Conservation (phyloP, 768 basidiomycete species). For the Suillus luteus region DNA sequence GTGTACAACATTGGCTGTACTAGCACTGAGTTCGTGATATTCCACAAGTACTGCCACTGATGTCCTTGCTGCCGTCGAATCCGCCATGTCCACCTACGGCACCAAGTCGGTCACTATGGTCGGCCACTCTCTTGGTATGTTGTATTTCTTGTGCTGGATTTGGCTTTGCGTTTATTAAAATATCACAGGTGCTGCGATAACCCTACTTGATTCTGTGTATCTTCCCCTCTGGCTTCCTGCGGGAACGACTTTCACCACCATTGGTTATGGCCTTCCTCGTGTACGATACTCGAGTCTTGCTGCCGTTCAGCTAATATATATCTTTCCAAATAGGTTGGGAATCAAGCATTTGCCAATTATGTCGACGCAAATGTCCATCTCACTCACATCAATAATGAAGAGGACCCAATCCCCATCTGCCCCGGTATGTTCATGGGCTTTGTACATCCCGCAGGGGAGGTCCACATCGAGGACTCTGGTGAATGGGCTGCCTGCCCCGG, state of each 20-base stretch:
- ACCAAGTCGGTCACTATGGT: constrained; percentile 45
- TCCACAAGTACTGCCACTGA: constrained; percentile 38
- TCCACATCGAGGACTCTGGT: constrained; percentile 45
- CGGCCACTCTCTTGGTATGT: constrained; percentile 44
- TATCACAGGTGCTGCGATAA: constrained; percentile 36
- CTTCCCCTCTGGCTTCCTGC: constrained; percentile 40
- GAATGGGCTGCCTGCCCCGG: constrained; percentile 60
- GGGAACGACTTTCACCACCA: constrained; percentile 33
- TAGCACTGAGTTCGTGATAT: neutral
- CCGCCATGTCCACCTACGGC: constrained; percentile 37
- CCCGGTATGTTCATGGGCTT: constrained; percentile 41
- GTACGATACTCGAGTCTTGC: constrained; percentile 19
- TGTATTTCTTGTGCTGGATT: neutral
- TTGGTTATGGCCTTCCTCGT: constrained; percentile 40
- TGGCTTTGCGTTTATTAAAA: neutral
- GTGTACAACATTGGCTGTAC: constrained; percentile 15
- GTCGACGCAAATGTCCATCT: constrained; percentile 48
- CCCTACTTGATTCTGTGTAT: constrained; percentile 42
- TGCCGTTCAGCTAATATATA: neutral
- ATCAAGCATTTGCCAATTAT: constrained; percentile 60
- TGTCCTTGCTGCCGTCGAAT: constrained; percentile 47
- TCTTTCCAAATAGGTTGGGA: constrained; percentile 44
- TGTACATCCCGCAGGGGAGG: constrained; percentile 43
- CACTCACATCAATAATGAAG: constrained; percentile 57
- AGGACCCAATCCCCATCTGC: constrained; percentile 41